Conservation (phyloP, 306 rosid species). For the Lathyrus sativus region DNA sequence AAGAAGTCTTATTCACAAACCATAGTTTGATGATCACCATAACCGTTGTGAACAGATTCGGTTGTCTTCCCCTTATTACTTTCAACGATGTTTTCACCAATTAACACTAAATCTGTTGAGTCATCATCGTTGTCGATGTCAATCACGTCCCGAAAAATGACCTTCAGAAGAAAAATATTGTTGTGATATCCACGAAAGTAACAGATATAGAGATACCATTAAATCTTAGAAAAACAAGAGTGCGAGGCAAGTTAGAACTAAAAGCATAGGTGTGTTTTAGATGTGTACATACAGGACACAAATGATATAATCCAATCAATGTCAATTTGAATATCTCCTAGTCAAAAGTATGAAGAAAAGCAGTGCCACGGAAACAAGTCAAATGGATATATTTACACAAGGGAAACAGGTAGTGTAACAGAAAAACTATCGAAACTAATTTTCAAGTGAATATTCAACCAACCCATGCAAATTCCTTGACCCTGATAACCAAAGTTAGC, state of each 20-base stretch:
- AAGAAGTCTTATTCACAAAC: conserved; percentile 48
- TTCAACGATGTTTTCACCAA: conserved; percentile 45
- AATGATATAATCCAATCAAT: conserved; percentile 20
- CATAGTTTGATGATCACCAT: conserved; percentile 50
- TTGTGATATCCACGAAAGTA: conserved; percentile 1
- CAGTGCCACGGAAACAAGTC: background rate
- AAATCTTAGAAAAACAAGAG: conserved; percentile 26
- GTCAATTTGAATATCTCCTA: conserved; percentile 27
- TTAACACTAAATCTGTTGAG: conserved; percentile 44
- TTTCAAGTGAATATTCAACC: background rate
- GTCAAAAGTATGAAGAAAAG: conserved; percentile 3
- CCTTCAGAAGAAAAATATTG: conserved; percentile 45
- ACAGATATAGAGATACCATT: background rate
- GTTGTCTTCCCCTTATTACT: conserved; percentile 62
- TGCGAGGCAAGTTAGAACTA: conserved; percentile 6
- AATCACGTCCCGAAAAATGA: conserved; percentile 51
- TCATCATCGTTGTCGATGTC: conserved; percentile 58
- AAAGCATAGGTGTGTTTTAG: conserved; percentile 2
- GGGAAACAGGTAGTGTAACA: conserved; percentile 2
- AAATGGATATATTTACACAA: conserved; percentile 13
- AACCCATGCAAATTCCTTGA: background rate
- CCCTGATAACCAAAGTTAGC: background rate
- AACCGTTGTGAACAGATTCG: conserved; percentile 41
- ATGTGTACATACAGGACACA: background rate
- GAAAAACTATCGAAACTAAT: background rate